phyloP scores from a whole-genome alignment of 164 flowering plant genomes.

The Vitis amurensis region DNA sequence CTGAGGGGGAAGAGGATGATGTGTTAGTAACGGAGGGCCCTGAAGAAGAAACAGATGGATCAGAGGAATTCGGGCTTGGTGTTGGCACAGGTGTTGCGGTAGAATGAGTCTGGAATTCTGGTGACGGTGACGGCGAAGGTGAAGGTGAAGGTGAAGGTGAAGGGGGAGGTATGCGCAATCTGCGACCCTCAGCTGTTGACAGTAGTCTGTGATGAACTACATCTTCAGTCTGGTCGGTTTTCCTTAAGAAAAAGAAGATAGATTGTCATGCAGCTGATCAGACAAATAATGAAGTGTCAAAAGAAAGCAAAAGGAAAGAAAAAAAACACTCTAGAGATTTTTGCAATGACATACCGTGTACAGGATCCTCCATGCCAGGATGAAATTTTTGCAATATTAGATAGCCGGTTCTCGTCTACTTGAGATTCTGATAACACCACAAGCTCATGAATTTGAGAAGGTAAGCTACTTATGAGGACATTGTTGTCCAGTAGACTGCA shows the following conservation, averaged over 20 bases:
- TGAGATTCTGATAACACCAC: constrained; percentile 40
- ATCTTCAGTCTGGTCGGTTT: constrained; percentile 13
- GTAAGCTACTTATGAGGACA: constrained; percentile 23
- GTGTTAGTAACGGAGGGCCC: constrained; percentile 8
- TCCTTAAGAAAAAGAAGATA: constrained; percentile 16
- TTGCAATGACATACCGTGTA: constrained; percentile 19
- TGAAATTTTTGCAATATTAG: constrained; percentile 13
- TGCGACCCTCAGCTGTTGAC: not conserved
- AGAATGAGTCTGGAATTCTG: constrained; percentile 15
- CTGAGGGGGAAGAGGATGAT: constrained; percentile 6
- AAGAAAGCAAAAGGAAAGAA: not conserved
- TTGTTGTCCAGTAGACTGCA: constrained; percentile 53
- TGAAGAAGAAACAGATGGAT: constrained; percentile 5
- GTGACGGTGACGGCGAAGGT: constrained; percentile 22
- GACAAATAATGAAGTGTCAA: not conserved
- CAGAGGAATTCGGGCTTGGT: constrained; percentile 1
- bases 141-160: constrained; percentile 15
- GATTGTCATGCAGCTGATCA: not conserved
- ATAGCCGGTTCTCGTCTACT: constrained; percentile 27
- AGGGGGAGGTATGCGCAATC: not conserved
- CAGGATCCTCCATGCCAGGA: constrained; percentile 11
- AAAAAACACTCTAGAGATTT: not conserved
- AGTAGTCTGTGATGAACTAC: constrained; percentile 31
- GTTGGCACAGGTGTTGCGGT: constrained; percentile 7
- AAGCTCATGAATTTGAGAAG: constrained; percentile 47